Evolutionary conservation across 1,284 basidiomycete genomes (phyloP).

Genomic region (Apiotrichum siamense): DNA sequence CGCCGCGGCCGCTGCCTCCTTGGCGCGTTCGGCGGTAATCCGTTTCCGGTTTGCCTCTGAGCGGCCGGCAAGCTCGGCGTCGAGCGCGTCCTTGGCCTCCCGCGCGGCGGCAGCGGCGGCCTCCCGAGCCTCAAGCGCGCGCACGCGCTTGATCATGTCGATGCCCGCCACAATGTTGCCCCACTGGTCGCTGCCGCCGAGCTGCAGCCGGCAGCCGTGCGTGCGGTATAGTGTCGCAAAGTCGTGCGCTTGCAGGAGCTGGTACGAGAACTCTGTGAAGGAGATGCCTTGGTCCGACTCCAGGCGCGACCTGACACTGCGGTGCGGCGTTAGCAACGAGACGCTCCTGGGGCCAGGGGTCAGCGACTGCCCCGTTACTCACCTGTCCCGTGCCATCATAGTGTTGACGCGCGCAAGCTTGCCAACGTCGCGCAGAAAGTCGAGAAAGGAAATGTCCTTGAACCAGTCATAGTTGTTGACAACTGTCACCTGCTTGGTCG

Average conservation of each 20-base stretch:
- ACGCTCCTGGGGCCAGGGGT: background rate
- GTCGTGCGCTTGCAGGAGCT: constrained; percentile 94
- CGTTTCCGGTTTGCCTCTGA: too few species aligned
- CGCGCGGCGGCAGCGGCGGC: constrained; percentile 10
- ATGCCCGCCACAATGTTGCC: constrained; percentile 95
- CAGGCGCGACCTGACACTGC: constrained; percentile 78
- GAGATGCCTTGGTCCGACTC: constrained; percentile 66
- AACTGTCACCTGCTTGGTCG: constrained; percentile 47
- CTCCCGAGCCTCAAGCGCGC: constrained; percentile 19
- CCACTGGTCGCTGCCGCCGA: constrained; percentile 97
- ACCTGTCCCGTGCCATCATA: constrained; percentile 91
- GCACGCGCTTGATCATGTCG: constrained; percentile 66
- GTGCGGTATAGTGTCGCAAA: constrained; percentile 69
- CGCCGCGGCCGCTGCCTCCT: constrained; percentile 12
- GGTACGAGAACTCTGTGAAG: constrained; percentile 96
- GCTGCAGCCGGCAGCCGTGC: constrained; percentile 72
- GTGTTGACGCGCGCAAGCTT: constrained; percentile 73
- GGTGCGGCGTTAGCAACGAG: background rate
- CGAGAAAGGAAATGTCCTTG: constrained; percentile 63
- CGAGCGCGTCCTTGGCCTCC: constrained; percentile 7
- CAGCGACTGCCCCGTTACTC: constrained; percentile 21
- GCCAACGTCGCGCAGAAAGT: constrained; percentile 79
- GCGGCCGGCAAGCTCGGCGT: too few species aligned
- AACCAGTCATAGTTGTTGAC: constrained; percentile 86
- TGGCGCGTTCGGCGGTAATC: background rate